These are phyloP conservation scores for Ophiosphaerella herpotricha DNA, from an alignment of 2,329 filamentous ascomycete genomes.

Conservation along the genomic window DNA sequence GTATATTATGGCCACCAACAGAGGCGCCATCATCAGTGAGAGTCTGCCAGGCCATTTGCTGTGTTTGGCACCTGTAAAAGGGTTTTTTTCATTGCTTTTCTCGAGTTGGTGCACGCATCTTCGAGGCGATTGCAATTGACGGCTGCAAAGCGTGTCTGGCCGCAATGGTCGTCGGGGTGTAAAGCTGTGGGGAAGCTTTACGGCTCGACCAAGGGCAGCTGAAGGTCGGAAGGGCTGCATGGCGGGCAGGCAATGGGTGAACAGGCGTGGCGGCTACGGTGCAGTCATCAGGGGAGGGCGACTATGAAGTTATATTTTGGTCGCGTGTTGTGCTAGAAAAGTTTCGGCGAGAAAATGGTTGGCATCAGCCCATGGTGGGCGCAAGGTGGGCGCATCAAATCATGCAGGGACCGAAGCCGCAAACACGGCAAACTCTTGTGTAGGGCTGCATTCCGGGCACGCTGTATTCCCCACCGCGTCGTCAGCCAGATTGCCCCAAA, in stretches of 20 bases:
- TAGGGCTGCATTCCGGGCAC: not conserved
- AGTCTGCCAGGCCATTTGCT: conserved; percentile 49
- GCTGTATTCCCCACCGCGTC: too few species aligned
- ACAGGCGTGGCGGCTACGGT: conserved; percentile 15
- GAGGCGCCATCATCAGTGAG: conserved; percentile 53
- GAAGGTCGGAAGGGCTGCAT: conserved; percentile 39
- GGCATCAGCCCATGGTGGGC: conserved; percentile 40
- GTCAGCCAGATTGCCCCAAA: too few species aligned
- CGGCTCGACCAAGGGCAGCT: conserved; percentile 28
- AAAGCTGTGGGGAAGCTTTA: conserved; percentile 33
- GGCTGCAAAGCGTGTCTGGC: conserved; percentile 17
- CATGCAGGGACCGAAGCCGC: conserved; percentile 15
- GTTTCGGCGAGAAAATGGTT: conserved; percentile 11
- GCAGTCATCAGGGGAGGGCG: conserved; percentile 13
- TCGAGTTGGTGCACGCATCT: conserved; percentile 27
- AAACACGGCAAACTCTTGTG: conserved; percentile 20
- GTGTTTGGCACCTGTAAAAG: conserved; percentile 39
- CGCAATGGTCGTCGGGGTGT: conserved; percentile 27
- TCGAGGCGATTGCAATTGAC: conserved; percentile 15
- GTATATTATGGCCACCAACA: conserved; percentile 60
- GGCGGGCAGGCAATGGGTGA: conserved; percentile 19
- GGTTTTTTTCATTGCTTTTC: conserved; percentile 30
- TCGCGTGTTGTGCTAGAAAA: not conserved
- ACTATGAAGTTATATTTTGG: too few species aligned
- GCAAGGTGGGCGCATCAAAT: conserved; percentile 29